phyloP scores from a whole-genome alignment of 139 green algal genomes.

The Volvox africanus region DNA sequence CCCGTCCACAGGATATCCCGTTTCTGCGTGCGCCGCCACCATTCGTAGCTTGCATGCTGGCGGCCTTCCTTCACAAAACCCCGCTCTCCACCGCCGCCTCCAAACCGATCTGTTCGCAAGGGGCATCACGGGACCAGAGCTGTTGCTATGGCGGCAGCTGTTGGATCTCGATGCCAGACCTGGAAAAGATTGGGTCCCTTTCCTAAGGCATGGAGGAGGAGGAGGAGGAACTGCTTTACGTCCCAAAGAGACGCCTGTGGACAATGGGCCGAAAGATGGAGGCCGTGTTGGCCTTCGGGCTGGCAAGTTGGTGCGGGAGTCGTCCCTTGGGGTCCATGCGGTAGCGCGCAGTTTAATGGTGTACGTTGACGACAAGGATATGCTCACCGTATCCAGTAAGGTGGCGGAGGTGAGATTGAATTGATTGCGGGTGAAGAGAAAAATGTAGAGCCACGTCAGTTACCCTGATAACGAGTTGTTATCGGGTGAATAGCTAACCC shows the following conservation, averaged over 20 bases:
- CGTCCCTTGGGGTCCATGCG: too few species aligned
- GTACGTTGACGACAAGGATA: conserved; percentile 17
- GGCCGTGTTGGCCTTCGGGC: too few species aligned
- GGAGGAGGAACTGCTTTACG: too few species aligned
- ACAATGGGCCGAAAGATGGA: too few species aligned
- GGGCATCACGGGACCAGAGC: background rate
- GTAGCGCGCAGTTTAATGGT: conserved; percentile 2
- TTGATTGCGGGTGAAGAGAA: background rate
- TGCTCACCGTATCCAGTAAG: background rate
- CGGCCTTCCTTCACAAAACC: background rate
- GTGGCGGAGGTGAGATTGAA: conserved; percentile 4
- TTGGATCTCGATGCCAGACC: background rate
- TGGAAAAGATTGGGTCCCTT: too few species aligned
- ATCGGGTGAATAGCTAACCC: too few species aligned
- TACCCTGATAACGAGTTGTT: too few species aligned
- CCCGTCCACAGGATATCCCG: background rate
- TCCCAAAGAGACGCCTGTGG: too few species aligned
- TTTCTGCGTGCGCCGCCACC: background rate
- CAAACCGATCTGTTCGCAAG: background rate
- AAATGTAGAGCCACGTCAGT: too few species aligned
- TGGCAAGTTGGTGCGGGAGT: too few species aligned
- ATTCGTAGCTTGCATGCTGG: background rate
- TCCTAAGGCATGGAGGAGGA: too few species aligned
- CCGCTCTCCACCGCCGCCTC: background rate
- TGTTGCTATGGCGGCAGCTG: conserved; percentile 7